phyloP scores from a whole-genome alignment of 1,284 basidiomycete species.

The Coniophora puteana region DNA sequence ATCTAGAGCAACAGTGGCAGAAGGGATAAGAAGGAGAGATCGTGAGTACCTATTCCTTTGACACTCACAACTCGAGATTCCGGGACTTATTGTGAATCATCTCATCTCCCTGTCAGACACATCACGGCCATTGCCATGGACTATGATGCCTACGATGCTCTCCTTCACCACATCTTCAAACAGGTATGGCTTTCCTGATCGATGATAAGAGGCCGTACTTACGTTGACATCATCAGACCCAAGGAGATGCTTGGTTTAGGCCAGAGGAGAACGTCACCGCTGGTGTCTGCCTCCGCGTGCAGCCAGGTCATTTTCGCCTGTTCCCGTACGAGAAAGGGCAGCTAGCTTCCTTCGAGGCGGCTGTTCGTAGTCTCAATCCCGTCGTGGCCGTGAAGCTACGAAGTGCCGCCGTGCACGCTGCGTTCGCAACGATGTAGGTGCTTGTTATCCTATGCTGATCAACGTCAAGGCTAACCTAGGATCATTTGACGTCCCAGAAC shows the following conservation, averaged over 20 bases:
- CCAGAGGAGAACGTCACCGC: conserved; percentile 41
- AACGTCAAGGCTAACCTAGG: not conserved
- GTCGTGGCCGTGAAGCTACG: conserved; percentile 76
- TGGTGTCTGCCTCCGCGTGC: conserved; percentile 57
- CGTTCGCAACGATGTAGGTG: conserved; percentile 41
- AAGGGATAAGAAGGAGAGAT: not conserved
- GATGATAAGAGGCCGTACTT: not conserved
- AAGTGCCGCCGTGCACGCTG: conserved; percentile 71
- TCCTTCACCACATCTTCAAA: conserved; percentile 24
- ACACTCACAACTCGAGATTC: too few relatives aligned
- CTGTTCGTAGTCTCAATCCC: conserved; percentile 67
- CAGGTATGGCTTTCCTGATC: conserved; percentile 15
- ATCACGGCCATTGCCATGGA: conserved; percentile 13
- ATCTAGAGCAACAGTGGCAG: not conserved
- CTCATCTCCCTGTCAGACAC: too few relatives aligned
- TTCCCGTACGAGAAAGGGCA: conserved; percentile 65
- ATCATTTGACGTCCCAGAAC: too few relatives aligned
- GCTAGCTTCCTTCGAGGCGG: conserved; percentile 62
- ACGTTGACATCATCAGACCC: conserved; percentile 30
- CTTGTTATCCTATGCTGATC: not conserved
- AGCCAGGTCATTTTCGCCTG: conserved; percentile 54
- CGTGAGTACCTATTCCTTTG: conserved; percentile 10
- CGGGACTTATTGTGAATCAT: conserved; percentile 1
- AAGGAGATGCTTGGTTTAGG: conserved; percentile 48
- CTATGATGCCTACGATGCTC: conserved; percentile 20